Percentiles rank a stretch among this genome's conserved stretches.
These are phyloP conservation scores for Elsinoe ampelina DNA, from an alignment of 2,329 filamentous ascomycete genomes.

Conservation along the genomic window DNA sequence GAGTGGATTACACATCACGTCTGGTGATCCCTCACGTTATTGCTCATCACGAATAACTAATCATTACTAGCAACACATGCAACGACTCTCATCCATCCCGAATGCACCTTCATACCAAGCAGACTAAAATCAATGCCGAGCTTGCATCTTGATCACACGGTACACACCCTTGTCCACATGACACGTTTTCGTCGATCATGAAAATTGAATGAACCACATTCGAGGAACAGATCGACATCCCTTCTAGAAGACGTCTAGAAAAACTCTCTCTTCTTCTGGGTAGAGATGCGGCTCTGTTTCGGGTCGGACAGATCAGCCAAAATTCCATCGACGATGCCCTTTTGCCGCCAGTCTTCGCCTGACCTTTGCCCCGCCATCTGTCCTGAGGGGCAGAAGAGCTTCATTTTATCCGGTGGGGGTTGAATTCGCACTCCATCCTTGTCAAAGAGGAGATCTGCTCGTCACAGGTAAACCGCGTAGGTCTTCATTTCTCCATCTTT, in stretches of 20 bases:
- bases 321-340: background rate
- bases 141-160: no score
- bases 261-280: background rate
- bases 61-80: background rate
- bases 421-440: background rate
- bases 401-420: conserved; percentile 10
- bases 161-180: no score
- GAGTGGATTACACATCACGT: background rate
- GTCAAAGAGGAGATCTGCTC: background rate
- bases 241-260: conserved; percentile 4
- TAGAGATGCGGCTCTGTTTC: background rate
- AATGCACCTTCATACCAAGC: no score
- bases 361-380: background rate
- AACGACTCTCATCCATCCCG: background rate
- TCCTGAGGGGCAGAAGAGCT: background rate
- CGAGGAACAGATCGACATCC: background rate
- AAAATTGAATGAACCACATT: background rate
- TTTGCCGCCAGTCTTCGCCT: background rate
- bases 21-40: background rate
- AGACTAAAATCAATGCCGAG: no score
- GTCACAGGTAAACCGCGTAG: background rate
- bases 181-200: no score
- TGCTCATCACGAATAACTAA: background rate
- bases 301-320: conserved; percentile 4
- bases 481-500: background rate